phyloP scores from a whole-genome alignment of 2,329 filamentous ascomycete species.

The Diaporthe capsici region DNA sequence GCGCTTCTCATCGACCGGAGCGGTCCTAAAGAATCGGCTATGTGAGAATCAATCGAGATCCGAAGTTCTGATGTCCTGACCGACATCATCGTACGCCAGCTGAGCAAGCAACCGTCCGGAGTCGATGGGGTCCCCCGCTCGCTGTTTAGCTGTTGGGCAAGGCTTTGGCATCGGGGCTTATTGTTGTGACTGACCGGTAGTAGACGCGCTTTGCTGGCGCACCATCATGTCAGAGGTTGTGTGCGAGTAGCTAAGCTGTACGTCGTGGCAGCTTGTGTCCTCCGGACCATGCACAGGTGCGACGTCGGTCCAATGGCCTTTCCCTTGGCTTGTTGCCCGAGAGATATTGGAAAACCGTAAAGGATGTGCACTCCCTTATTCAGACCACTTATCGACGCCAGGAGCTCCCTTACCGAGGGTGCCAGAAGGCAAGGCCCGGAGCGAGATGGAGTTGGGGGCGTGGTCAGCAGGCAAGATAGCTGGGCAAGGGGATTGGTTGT shows the following conservation, averaged over 20 bases:
- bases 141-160: background rate
- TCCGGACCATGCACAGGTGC: conserved; percentile 26
- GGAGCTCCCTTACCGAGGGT: conserved; percentile 1
- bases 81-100: conserved; percentile 8
- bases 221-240: background rate
- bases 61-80: conserved; percentile 1
- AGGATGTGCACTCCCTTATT: conserved; percentile 9
- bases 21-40: background rate
- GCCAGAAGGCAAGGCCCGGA: conserved; percentile 29
- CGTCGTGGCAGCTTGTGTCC: conserved; percentile 3
- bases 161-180: background rate
- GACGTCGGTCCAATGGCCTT: conserved; percentile 9
- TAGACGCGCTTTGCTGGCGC: conserved; percentile 1
- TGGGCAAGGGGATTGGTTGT: conserved; percentile 25
- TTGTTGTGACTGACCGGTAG: background rate
- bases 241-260: conserved; percentile 19
- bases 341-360: conserved; percentile 1
- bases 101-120: conserved; percentile 10
- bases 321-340: conserved; percentile 32
- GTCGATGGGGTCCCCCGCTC: conserved; percentile 2
- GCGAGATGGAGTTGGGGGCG: conserved; percentile 1
- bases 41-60: conserved; percentile 28
- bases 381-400: background rate
- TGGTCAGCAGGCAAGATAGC: conserved; percentile 30
- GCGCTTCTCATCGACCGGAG: background rate